Evolutionary conservation across 2,329 filamentous ascomycete genomes (phyloP).

Genomic region (Pseudogymnoascus sp.): DNA sequence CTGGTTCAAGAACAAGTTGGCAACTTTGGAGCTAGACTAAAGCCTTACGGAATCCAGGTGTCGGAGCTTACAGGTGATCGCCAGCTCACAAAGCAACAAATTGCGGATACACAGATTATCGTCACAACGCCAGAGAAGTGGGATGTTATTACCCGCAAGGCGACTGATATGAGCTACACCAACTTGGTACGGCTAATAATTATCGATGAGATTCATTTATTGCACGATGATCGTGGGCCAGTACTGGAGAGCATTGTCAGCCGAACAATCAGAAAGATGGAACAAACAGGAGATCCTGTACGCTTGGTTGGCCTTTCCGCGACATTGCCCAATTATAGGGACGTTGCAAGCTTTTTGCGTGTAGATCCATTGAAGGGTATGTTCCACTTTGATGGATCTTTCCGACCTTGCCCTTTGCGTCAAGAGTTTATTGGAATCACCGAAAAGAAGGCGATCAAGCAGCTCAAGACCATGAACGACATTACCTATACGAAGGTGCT

Average conservation of each 20-base stretch:
- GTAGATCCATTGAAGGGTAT: constrained; percentile 78
- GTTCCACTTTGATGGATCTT: constrained; percentile 95
- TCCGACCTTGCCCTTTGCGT: constrained; percentile 83
- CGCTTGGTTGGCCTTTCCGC: constrained; percentile 88
- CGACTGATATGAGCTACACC: constrained; percentile 92
- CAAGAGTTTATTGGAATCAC: constrained; percentile 98
- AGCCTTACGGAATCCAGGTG: constrained; percentile 84
- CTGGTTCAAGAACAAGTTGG: constrained; percentile 96
- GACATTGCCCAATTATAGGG: constrained; percentile 90
- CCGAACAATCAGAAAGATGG: constrained; percentile 82
- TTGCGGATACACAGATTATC: constrained; percentile 94
- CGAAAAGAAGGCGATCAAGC: constrained; percentile 97
- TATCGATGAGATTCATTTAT: constrained; percentile 95
- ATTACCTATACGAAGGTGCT: constrained; percentile 97
- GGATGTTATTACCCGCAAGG: constrained; percentile 98
- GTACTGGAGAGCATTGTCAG: constrained; percentile 96
- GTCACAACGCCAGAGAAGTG: constrained; percentile 98
- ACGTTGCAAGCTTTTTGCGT: constrained; percentile 90
- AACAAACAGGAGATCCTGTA: constrained; percentile 89
- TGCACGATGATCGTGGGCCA: constrained; percentile 94
- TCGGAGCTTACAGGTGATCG: constrained; percentile 96
- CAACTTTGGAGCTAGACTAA: constrained; percentile 87
- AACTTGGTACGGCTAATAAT: constrained; percentile 93
- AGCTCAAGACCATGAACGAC: constrained; percentile 98
- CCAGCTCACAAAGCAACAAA: constrained; percentile 97